Percentiles rank a stretch among this genome's conserved stretches.
phyloP scores from a whole-genome alignment of 2,329 filamentous ascomycete genomes.

The Ophiostoma sp. region DNA sequence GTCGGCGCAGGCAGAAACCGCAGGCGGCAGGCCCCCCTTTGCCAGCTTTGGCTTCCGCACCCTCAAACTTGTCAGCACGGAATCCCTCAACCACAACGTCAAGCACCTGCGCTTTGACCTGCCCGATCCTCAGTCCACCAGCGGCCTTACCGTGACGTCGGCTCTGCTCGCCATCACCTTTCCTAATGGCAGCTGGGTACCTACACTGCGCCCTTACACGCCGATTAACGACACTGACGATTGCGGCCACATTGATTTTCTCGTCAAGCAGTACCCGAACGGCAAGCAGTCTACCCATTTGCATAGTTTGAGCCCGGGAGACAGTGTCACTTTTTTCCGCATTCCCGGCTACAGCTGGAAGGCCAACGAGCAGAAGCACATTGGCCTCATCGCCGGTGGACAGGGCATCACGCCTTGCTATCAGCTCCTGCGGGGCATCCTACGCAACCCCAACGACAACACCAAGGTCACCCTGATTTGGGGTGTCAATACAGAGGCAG shows the following conservation, averaged over 20 bases:
- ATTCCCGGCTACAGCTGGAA: conserved; percentile 53
- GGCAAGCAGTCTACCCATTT: background rate
- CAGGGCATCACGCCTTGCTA: conserved; percentile 68
- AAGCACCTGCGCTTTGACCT: conserved; percentile 29
- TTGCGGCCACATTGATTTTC: background rate
- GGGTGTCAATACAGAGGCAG: background rate
- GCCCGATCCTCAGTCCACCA: background rate
- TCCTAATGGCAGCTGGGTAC: background rate
- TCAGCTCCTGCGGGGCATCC: conserved; percentile 57
- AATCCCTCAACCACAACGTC: conserved; percentile 54
- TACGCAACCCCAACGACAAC: conserved; percentile 47
- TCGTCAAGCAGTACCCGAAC: background rate
- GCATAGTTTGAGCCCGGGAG: conserved; percentile 44
- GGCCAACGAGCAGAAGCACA: conserved; percentile 43
- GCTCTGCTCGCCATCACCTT: background rate
- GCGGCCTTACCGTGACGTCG: background rate
- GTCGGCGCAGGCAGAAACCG: conserved; percentile 23
- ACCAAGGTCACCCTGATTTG: background rate
- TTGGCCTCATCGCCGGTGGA: conserved; percentile 65
- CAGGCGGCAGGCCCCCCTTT: conserved; percentile 22
- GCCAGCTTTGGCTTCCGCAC: conserved; percentile 39
- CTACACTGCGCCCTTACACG: background rate
- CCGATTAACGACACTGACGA: background rate
- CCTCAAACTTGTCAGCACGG: conserved; percentile 47
- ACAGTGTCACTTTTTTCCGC: conserved; percentile 54